These are phyloP conservation scores for Choiromyces venosus DNA, from an alignment of 495 filamentous ascomycete genomes.

Conservation along the genomic window DNA sequence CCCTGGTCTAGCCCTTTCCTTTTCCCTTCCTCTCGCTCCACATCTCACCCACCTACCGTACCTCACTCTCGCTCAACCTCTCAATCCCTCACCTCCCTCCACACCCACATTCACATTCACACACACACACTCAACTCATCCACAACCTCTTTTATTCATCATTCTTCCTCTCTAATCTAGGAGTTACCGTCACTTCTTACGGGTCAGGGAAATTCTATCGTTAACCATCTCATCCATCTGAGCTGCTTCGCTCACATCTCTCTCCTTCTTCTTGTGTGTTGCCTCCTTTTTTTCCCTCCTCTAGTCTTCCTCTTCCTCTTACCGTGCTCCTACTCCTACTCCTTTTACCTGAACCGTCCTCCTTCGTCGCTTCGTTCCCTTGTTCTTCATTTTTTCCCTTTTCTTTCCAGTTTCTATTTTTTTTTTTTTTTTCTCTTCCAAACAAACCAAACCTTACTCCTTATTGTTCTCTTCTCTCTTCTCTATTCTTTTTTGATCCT, in stretches of 20 bases:
- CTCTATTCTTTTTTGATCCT: slow-evolving; percentile 33
- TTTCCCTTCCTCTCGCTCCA: slow-evolving; percentile 12
- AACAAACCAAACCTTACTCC: slow-evolving; percentile 7
- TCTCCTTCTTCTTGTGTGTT: slow-evolving; percentile 43
- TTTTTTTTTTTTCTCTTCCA: slow-evolving; percentile 21
- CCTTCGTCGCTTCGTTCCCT: slow-evolving; percentile 40
- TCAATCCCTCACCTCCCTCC: slow-evolving; percentile 24
- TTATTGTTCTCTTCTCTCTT: slow-evolving; percentile 24
- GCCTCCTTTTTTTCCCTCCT: slow-evolving; percentile 44
- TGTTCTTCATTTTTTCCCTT: slow-evolving; percentile 42
- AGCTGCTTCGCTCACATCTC: slow-evolving; percentile 40
- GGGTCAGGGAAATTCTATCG: slow-evolving; percentile 30
- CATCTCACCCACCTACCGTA: no score
- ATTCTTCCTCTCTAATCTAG: slow-evolving; percentile 6
- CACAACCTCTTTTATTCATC: slow-evolving; percentile 40
- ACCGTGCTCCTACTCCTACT: slow-evolving; percentile 29
- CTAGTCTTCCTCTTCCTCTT: slow-evolving; percentile 39
- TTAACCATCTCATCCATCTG: slow-evolving; percentile 37
- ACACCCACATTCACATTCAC: slow-evolving; percentile 32
- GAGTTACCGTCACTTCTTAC: background rate
- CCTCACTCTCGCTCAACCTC: background rate
- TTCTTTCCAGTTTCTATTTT: slow-evolving; percentile 23
- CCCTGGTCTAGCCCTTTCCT: slow-evolving; percentile 4
- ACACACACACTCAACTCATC: slow-evolving; percentile 25
- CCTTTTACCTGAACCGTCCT: slow-evolving; percentile 36